Evolutionary conservation across 805 yeast genomes (phyloP), one percentile per base, ranked within the genome.

Genomic region (Ogataea kodamae): DNA sequence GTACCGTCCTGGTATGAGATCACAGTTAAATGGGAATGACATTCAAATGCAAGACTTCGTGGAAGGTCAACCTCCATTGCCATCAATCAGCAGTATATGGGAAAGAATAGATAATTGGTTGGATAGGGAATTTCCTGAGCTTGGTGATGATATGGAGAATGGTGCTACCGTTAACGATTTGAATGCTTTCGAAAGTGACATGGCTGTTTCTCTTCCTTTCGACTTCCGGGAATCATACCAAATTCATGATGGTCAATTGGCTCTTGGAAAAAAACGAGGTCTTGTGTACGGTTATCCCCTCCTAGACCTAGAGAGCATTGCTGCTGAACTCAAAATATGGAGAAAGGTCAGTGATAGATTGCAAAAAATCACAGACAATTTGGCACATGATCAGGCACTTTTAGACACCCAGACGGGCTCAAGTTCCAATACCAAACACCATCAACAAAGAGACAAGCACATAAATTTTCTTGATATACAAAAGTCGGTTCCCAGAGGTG

Each of bases 191-290:
- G 97, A 92, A 62, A 73, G 74, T 48, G 97, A 90, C 57, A 65
- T 88, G 52, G 78, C 74, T 27, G 65, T 86, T 32, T 65, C 68
- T 28, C 68, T 92, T 27, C 98, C 98, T 1, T 65, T 77, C 2
- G 85, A 90, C 36, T 86, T 92, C 6, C 68, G 83, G 33, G 95
- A 88, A 25, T 83, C 90, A 27, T 74, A 74, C 52, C 73, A 78
- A 50, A 62, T 82, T 24, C 96, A 92, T 46, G 97, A 92, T 53
- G 98, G 98, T 33, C 98, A 92, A 63, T 83, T 81, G 39, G 72
- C 72, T 23, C 69, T 82, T 40, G 94, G 88, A 25, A 74, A 78
- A 37, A 78, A 85, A 40, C 71, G 74, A 18, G 92, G 98, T 7
- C 62, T 92, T 35, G 56, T 92, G 22, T 90, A 78, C 55, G 95